A percentile compares a stretch with the other conserved stretches of the same genome.
Conservation (phyloP, 2,329 filamentous ascomycete genomes). For the Bipolaris bicolor region DNA sequence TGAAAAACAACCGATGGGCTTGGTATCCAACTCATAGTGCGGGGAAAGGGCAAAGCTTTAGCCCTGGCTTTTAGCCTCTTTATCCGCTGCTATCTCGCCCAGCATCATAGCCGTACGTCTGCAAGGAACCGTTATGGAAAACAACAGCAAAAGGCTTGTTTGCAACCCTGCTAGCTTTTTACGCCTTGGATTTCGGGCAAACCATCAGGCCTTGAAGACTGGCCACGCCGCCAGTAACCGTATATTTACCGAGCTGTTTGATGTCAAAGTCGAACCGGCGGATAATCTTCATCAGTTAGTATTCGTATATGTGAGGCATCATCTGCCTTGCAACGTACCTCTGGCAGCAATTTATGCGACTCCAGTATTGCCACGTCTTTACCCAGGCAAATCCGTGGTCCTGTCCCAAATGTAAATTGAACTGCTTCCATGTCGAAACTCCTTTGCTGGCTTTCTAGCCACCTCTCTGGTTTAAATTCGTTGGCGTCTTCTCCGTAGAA, state of each 20-base stretch:
- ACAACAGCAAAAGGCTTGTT: neutral
- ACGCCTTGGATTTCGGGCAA: conserved; percentile 9
- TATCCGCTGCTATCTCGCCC: neutral
- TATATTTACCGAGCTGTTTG: conserved; percentile 28
- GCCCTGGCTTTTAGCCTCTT: neutral
- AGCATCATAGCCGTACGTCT: neutral
- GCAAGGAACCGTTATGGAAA: neutral
- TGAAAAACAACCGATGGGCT: conserved; percentile 7
- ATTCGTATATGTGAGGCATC: neutral
- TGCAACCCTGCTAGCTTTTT: neutral
- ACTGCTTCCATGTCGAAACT: conserved; percentile 35
- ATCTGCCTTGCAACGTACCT: conserved; percentile 29
- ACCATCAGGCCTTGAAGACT: conserved; percentile 37
- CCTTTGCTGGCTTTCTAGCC: conserved; percentile 41
- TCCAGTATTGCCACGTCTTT: conserved; percentile 43
- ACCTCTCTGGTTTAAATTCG: conserved; percentile 51
- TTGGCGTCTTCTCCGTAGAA: conserved; percentile 53
- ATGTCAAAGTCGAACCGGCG: conserved; percentile 39
- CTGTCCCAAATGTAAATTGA: conserved; percentile 41
- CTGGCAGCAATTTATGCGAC: conserved; percentile 42
- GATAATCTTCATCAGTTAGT: conserved; percentile 25
- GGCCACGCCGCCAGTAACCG: conserved; percentile 40
- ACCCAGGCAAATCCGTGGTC: conserved; percentile 38
- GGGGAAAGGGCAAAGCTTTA: conserved; percentile 1
- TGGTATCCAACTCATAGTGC: neutral